Evolutionary conservation across 257 asterid genomes (phyloP).

Genomic region (Osmanthus fragrans): DNA sequence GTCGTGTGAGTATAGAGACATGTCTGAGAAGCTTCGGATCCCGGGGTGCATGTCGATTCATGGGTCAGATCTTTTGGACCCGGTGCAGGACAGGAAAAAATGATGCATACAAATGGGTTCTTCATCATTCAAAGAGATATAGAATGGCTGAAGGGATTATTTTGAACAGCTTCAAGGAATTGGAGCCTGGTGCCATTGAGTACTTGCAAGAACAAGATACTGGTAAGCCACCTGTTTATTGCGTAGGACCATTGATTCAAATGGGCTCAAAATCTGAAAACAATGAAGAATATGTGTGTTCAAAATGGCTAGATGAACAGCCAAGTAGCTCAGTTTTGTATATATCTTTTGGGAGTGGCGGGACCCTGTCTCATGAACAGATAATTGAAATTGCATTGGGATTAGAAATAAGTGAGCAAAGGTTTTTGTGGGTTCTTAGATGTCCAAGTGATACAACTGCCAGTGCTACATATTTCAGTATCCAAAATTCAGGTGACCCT

Average conservation of each 20-base stretch:
- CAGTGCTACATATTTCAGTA: slow-evolving; percentile 35
- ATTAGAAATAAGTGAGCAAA: slow-evolving; percentile 55
- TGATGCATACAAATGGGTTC: slow-evolving; percentile 58
- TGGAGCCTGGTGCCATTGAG: slow-evolving; percentile 60
- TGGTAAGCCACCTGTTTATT: slow-evolving; percentile 52
- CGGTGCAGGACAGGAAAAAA: slow-evolving; percentile 59
- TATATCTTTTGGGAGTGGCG: slow-evolving; percentile 80
- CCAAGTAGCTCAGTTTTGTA: slow-evolving; percentile 68
- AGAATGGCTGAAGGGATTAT: slow-evolving; percentile 61
- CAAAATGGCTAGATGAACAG: slow-evolving; percentile 65
- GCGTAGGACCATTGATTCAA: slow-evolving; percentile 65
- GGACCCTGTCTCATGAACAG: slow-evolving; percentile 57
- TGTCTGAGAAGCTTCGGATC: slow-evolving; percentile 48
- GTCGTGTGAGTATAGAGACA: slow-evolving; percentile 50
- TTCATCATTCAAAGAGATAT: slow-evolving; percentile 53
- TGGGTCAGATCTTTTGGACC: slow-evolving; percentile 58
- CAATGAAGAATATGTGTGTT: slow-evolving; percentile 18
- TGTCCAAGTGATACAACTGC: slow-evolving; percentile 31
- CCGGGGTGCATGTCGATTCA: slow-evolving; percentile 64
- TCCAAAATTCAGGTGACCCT: slow-evolving; percentile 35
- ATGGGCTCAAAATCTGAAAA: slow-evolving; percentile 19
- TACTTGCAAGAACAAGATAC: slow-evolving; percentile 22
- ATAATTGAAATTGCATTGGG: slow-evolving; percentile 54
- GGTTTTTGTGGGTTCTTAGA: slow-evolving; percentile 63
- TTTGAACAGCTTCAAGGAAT: slow-evolving; percentile 54